Conservation (phyloP, 2,329 filamentous ascomycete genomes). For the Purpureocillium lavendulum region DNA sequence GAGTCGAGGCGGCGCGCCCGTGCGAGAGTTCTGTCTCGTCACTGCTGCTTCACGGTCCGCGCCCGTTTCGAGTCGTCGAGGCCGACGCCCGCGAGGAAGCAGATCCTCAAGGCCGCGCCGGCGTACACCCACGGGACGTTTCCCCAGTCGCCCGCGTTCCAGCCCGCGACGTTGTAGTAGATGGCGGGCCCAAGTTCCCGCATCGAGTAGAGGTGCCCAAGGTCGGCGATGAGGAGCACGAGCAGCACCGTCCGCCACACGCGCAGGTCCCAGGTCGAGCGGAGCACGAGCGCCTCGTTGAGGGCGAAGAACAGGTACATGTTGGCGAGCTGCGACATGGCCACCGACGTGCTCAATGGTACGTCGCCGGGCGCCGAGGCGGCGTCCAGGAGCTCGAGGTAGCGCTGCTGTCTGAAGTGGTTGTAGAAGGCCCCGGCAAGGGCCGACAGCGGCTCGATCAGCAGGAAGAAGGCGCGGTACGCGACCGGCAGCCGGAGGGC, state of each 20-base stretch:
- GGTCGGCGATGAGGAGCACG: slow-evolving; percentile 63
- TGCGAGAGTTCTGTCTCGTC: too few species aligned
- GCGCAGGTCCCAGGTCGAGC: slow-evolving; percentile 55
- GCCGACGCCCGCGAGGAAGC: slow-evolving; percentile 51
- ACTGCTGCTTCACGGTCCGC: slow-evolving; percentile 12
- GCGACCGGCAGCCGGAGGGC: slow-evolving; percentile 44
- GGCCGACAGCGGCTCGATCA: slow-evolving; percentile 55
- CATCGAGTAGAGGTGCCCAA: slow-evolving; percentile 66
- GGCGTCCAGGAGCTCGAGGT: slow-evolving; percentile 57
- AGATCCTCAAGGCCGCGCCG: slow-evolving; percentile 50
- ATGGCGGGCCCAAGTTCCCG: slow-evolving; percentile 47
- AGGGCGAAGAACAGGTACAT: slow-evolving; percentile 70
- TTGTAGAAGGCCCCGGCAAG: slow-evolving; percentile 44
- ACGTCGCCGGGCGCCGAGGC: slow-evolving; percentile 33
- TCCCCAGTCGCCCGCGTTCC: slow-evolving; percentile 62
- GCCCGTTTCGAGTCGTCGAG: slow-evolving; percentile 23
- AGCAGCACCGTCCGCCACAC: slow-evolving; percentile 65
- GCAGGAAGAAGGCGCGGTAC: slow-evolving; percentile 68
- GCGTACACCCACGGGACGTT: slow-evolving; percentile 65
- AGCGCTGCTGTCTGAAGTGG: slow-evolving; percentile 41
- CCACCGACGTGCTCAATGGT: slow-evolving; percentile 55
- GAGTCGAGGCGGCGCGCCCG: too few species aligned
- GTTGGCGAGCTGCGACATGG: slow-evolving; percentile 68
- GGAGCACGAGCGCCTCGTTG: slow-evolving; percentile 69
- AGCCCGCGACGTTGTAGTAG: slow-evolving; percentile 54